Evolutionary conservation across 129 eudicot species (phyloP), one percentile per base, ranked within the genome.

Genomic region (Flaveria trinervia): DNA sequence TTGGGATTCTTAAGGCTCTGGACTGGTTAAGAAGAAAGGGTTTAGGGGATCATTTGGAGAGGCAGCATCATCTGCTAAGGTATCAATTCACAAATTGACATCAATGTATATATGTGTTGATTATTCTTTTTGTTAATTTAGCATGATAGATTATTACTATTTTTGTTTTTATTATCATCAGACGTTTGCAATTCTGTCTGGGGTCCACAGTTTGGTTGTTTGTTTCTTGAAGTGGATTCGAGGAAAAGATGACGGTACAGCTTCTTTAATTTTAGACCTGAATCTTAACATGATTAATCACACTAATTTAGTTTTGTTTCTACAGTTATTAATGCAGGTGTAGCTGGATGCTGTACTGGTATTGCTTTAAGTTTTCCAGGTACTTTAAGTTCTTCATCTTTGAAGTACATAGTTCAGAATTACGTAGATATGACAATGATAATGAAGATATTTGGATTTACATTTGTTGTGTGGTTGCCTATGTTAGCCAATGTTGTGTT

Each of bases 311-410:
- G 17, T 17, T 66, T 82, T 74, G 39, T 74, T 57, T 66, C 78
- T 86, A 22, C 84, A 93, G 98, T 87, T 61, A 49, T 90, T 17
- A 93, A 93, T 83, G 93, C 98, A 46, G 97, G 98, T 68, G 93
- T 93, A 65, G 98, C 98, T 50, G 98, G 98, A 54, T 93, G 98
- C 39, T 93, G 98, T 75, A 93, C 98, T 46, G 98, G 98, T 50
- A 87, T 93, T 79, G 98, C 98, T 77, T 78, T 93, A 75, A 89
- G 91, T 88, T 84, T 88, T 80, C 98, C 98, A 85, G 97, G 98
- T 93, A 81, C 36, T 20, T 80, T 0, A 46, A 45, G 28, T 68
- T 26, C 4, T 57, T 54, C 74, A 20, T 57, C 33, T 26, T 62
- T 12, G 41, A 30, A 22, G 7, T 17, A n/a, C 10, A 8, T 4